Evolutionary conservation across 208 protist genomes (phyloP).

Genomic region (Angomonas ambiguus): DNA sequence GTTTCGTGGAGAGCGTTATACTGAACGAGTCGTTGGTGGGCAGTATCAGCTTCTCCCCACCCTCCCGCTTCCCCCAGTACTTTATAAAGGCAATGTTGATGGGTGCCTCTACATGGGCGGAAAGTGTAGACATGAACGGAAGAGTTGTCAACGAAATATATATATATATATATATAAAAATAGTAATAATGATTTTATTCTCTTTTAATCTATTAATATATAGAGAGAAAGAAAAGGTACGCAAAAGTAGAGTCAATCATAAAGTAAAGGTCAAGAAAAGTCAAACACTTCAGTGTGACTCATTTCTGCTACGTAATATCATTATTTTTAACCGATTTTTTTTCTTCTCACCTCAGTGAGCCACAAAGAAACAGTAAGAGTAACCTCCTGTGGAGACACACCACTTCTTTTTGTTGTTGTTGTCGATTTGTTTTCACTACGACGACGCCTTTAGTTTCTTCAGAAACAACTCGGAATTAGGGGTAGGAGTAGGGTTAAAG

Average conservation of each 20-base stretch:
- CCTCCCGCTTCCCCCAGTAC: conserved; percentile 99
- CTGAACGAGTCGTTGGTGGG: conserved; percentile 97
- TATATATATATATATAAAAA: not conserved
- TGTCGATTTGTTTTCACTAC: not conserved
- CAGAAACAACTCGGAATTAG: not conserved
- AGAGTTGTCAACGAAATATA: not conserved
- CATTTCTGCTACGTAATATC: no score
- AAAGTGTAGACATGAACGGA: conserved; percentile 8
- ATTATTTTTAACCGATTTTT: no score
- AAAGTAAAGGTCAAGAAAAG: not conserved
- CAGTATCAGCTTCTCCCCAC: conserved; percentile 86
- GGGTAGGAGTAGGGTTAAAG: not conserved
- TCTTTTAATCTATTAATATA: not conserved
- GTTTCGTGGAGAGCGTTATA: conserved; percentile 93
- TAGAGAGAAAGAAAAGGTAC: not conserved
- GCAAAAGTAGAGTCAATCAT: not conserved
- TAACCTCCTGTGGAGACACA: no score
- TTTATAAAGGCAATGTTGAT: conserved; percentile 99
- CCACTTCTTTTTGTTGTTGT: not conserved
- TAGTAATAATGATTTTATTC: no score
- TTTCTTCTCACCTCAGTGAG: no score
- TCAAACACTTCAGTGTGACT: not conserved
- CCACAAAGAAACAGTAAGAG: no score
- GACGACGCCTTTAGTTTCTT: not conserved
- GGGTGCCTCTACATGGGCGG: conserved; percentile 80